These are phyloP conservation scores for Nepenthes mirabilis DNA, from an alignment of 148 eudicot species.

Conservation along the genomic window DNA sequence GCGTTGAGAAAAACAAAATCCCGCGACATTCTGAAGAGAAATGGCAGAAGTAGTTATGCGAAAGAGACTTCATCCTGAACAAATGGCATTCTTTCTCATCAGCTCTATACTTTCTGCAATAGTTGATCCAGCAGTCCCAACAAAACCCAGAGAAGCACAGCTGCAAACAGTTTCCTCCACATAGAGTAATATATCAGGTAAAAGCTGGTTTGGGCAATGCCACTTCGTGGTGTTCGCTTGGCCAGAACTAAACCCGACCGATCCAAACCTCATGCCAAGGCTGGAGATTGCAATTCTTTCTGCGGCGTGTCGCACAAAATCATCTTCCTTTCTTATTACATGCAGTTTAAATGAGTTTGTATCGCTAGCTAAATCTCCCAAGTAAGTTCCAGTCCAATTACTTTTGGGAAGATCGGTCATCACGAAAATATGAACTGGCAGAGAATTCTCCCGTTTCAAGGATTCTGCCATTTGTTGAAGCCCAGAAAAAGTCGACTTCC, in stretches of 20 bases:
- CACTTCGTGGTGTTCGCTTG: background rate
- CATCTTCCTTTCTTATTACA: slow-evolving; percentile 16
- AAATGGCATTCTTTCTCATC: slow-evolving; percentile 28
- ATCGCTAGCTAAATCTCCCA: slow-evolving; percentile 21
- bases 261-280: slow-evolving; percentile 11
- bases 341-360: slow-evolving; percentile 18
- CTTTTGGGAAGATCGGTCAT: slow-evolving; percentile 40
- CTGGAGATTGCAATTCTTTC: slow-evolving; percentile 15
- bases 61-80: slow-evolving; percentile 5
- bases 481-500: slow-evolving; percentile 27
- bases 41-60: too few species aligned
- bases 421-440: slow-evolving; percentile 26
- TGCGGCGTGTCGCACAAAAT: slow-evolving; percentile 17
- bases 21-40: too few species aligned
- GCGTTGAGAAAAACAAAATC: too few species aligned
- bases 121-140: slow-evolving; percentile 42
- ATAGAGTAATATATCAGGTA: slow-evolving; percentile 26
- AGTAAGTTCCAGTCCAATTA: slow-evolving; percentile 26
- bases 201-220: slow-evolving; percentile 11
- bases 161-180: slow-evolving; percentile 31
- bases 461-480: slow-evolving; percentile 20
- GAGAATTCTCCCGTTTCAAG: slow-evolving; percentile 16
- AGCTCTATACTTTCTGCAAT: slow-evolving; percentile 33
- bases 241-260: background rate
- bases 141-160: slow-evolving; percentile 41